Conservation (phyloP, 495 filamentous ascomycete genomes). For the Aspergillus cavernicola region DNA sequence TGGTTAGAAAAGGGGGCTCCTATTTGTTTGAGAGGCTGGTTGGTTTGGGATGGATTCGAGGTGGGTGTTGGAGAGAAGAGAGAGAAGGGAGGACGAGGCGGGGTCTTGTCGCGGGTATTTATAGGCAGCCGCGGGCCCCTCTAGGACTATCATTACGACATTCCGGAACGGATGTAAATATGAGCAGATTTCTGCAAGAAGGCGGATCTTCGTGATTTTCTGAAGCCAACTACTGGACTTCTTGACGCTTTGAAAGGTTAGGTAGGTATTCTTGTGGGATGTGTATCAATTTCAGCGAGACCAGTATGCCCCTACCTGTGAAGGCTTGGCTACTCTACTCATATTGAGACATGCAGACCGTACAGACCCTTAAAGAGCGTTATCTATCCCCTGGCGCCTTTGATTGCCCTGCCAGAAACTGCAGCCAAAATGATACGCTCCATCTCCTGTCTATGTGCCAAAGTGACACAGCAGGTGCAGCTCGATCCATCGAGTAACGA, state of each 20-base stretch:
- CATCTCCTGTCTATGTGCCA: constrained; percentile 57
- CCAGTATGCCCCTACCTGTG: too few relatives aligned
- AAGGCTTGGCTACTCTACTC: too few relatives aligned
- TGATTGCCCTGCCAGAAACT: too few relatives aligned
- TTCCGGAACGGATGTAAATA: not conserved
- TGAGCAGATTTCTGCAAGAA: constrained; percentile 30
- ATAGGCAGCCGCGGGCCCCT: constrained; percentile 7
- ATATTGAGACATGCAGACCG: too few relatives aligned
- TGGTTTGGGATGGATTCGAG: not conserved
- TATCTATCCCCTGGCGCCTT: too few relatives aligned
- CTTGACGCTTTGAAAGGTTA: not conserved
- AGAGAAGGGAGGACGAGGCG: not conserved
- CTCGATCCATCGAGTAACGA: constrained; percentile 27
- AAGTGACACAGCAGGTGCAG: constrained; percentile 38
- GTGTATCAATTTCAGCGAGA: too few relatives aligned
- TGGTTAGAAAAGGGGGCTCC: not conserved
- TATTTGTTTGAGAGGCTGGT: not conserved
- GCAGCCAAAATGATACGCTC: constrained; percentile 16
- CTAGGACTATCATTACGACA: not conserved
- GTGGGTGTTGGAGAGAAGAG: constrained; percentile 3
- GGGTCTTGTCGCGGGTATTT: constrained; percentile 15
- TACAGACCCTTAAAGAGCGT: too few relatives aligned
- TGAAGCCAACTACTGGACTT: not conserved
- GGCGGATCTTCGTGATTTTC: constrained; percentile 3
- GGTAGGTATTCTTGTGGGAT: too few relatives aligned